Evolutionary conservation across 192 early-diverging fungal species (phyloP), one percentile per base, ranked within the genome.

Genomic region (Rhizophlyctis rosea): DNA sequence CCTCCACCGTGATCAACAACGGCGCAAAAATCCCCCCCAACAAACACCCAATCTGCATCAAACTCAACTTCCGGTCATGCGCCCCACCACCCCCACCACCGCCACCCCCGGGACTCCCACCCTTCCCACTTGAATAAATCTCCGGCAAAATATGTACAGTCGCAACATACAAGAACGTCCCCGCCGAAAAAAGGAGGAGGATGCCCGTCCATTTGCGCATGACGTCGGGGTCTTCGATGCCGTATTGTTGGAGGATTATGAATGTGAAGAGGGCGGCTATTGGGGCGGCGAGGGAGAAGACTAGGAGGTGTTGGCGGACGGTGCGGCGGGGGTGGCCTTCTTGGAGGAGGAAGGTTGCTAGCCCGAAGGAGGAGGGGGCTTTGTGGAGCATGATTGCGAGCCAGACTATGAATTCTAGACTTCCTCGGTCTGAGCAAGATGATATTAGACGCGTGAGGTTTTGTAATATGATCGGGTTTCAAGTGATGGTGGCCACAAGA

Each of bases 351-450:
- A 91, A 88, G 0, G 91, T 94, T 21, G 89, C 81, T 7, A 98
- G 79, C 0, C 92, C 94, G 72, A 98, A 94, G 0, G 95, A 92
- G 4, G 90, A 86, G 1, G 95, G 95, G 4, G 92, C 93, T 74
- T 98, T 98, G 81, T 98, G 95, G 29, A 98, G 75, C 81, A 96
- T 89, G 59, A 98, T 91, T 3, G 95, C 95, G 21, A 98, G 51
- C 66, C 96, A 98, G 23, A 98, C 90, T 9, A 98, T 86, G 23
- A 81, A 53, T 34, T 77, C 79, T 3, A 84, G 59, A 36, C 60
- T 72, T 7, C 68, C 62, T 21, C 71, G 56, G 34, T 72, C 79
- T 81, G 53, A 34, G 50, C 30, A 29, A 29, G 36, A 29, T n/a
- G n/a, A n/a, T n/a, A n/a, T n/a, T n/a, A n/a, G 35, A 14, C 56